These are phyloP conservation scores for Limonomyces culmigenus DNA, from an alignment of 1,284 basidiomycete genomes.

Conservation along the genomic window DNA sequence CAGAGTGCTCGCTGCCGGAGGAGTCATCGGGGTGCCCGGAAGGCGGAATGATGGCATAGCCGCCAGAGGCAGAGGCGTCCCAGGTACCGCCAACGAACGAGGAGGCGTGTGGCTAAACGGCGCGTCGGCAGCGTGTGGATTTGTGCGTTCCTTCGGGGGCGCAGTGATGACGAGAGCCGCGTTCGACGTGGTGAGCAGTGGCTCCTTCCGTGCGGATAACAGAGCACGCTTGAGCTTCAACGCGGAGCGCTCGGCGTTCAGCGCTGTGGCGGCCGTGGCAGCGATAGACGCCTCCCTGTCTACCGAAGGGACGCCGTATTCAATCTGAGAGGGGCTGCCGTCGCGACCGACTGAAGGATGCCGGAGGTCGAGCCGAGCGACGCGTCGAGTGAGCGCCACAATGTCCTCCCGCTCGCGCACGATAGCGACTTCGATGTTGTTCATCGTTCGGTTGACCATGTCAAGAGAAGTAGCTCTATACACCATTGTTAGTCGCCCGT, in stretches of 20 bases:
- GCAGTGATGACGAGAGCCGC: conserved; percentile 5
- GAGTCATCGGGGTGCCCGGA: too few relatives aligned
- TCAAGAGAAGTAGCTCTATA: conserved; percentile 72
- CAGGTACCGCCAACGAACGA: not conserved
- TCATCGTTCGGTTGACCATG: conserved; percentile 67
- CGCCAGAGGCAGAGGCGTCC: not conserved
- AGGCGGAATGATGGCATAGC: not conserved
- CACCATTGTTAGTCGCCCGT: too few relatives aligned
- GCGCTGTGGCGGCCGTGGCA: conserved; percentile 53
- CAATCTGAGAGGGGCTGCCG: conserved; percentile 10
- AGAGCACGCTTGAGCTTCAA: conserved; percentile 52
- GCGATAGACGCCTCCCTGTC: too few relatives aligned
- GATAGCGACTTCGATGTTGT: conserved; percentile 63
- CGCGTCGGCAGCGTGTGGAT: not conserved
- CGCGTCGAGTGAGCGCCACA: conserved; percentile 31
- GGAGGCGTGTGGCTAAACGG: not conserved
- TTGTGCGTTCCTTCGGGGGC: conserved; percentile 3
- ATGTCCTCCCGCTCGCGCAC: conserved; percentile 47
- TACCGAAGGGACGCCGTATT: too few relatives aligned
- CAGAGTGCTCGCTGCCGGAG: too few relatives aligned
- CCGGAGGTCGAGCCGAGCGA: conserved; percentile 37
- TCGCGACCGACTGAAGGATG: too few relatives aligned
- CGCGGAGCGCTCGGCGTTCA: conserved; percentile 62
- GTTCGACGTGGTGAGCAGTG: conserved; percentile 44
- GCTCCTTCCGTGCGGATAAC: conserved; percentile 39